Conservation (phyloP, 306 rosid genomes). For the Potentilla sterilis region DNA sequence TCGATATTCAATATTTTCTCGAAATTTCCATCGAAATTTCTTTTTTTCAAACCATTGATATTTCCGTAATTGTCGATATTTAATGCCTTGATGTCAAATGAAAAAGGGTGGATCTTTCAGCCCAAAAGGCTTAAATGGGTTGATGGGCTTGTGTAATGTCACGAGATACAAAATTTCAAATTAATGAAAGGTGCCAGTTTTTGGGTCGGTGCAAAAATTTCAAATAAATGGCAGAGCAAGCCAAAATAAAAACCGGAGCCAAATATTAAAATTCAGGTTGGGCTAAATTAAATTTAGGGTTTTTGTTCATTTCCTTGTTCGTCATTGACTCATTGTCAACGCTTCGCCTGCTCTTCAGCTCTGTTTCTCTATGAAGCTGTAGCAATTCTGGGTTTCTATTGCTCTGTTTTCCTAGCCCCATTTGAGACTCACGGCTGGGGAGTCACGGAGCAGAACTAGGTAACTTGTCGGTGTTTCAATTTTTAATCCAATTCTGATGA, state of each 20-base stretch:
- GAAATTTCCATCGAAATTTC: too few relatives aligned
- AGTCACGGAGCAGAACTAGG: slow-evolving; percentile 2
- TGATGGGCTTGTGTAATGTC: neutral
- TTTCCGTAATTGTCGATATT: too few relatives aligned
- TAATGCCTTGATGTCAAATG: neutral
- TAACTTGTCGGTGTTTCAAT: neutral
- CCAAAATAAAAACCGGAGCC: neutral
- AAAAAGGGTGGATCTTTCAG: neutral
- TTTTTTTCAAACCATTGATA: too few relatives aligned
- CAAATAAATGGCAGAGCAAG: too few relatives aligned
- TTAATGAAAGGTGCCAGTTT: too few relatives aligned
- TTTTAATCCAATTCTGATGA: neutral
- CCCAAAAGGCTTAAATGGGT: neutral
- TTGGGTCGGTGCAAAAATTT: too few relatives aligned
- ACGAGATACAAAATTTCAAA: too few relatives aligned
- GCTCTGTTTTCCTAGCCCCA: slow-evolving; percentile 4
- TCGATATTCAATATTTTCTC: too few relatives aligned
- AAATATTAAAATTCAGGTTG: neutral
- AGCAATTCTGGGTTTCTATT: neutral
- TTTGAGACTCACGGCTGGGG: slow-evolving; percentile 6
- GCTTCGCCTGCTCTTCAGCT: neutral
- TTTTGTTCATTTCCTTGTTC: neutral
- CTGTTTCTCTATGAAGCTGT: neutral
- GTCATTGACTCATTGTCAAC: neutral
- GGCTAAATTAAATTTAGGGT: slow-evolving; percentile 3